Evolutionary conservation across 2,329 filamentous ascomycete species (phyloP), one percentile per base, ranked within the genome.

Genomic region (Aureobasidium leucospermi): DNA sequence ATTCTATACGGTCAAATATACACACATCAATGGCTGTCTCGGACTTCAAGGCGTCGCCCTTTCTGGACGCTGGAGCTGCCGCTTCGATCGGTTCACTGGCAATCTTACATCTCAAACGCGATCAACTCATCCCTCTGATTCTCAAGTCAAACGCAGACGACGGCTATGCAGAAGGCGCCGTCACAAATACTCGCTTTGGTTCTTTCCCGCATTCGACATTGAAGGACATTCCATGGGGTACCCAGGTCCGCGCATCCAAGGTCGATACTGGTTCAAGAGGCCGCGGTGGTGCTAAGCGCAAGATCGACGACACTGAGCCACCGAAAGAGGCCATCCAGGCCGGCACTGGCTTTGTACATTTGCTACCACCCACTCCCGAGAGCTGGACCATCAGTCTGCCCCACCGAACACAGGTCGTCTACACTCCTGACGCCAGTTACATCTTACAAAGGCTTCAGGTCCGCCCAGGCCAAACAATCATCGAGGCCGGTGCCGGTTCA

Each of bases 191-290:
- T 1, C 86, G 92, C 46, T 99, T 96, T 69, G 94, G 94, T 51
- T 96, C 92, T 13, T 81, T 77, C 59, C 78, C 78, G 2, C 78
- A 81, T 65, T 77, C 70, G 63, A 79, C 77, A 0, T 71, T 81
- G 29, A 69, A 96, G 59, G 80, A 84, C 5, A 79, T 91, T 58
- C 88, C 89, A 43, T 97, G 93, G 93, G 94, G 94, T 31, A 90
- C 89, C 6, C 94, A 97, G 71, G 86, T 97, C 23, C 82, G 90
- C 48, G 94, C 94, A 7, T 96, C 91, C 1, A 84, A 87, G 34
- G 91, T 96, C 60, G 90, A 96, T 68, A 96, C 92, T 0, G 91
- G 92, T 11, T 94, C 90, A n/a, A 81, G 91, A 66, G 90, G 90
- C 36, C 82, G 88, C 55, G 41, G 41, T 34, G 64, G 64, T 4